phyloP scores from a whole-genome alignment of 306 rosid genomes.

The Albizia julibrissin region DNA sequence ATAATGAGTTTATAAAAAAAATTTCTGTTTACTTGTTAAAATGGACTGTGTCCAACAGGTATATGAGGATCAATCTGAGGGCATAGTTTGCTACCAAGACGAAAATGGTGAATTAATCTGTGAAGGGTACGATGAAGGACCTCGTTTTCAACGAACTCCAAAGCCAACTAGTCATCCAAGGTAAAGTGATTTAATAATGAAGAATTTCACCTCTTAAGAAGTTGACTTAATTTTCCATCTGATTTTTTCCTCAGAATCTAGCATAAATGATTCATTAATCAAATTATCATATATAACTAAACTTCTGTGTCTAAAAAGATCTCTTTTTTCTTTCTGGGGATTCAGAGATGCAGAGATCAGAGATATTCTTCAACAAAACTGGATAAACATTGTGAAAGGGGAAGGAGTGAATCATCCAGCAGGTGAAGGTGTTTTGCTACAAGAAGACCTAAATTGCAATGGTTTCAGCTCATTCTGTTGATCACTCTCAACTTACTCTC shows the following conservation, averaged over 20 bases:
- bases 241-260: neutral
- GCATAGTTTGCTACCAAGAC: slow-evolving; percentile 80
- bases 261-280: neutral
- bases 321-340: neutral
- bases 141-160: slow-evolving; percentile 61
- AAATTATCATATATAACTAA: neutral
- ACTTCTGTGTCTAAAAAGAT: neutral
- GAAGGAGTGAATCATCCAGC: slow-evolving; percentile 45
- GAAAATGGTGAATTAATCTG: slow-evolving; percentile 83
- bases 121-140: slow-evolving; percentile 94
- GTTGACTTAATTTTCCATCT: neutral
- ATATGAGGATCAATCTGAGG: slow-evolving; percentile 76
- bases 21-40: neutral
- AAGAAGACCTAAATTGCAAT: slow-evolving; percentile 62
- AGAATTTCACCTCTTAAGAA: neutral
- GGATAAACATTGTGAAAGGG: slow-evolving; percentile 61
- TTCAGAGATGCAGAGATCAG: slow-evolving; percentile 64
- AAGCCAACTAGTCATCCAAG: slow-evolving; percentile 46
- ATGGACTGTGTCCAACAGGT: slow-evolving; percentile 47
- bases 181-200: slow-evolving; percentile 32
- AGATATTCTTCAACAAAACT: slow-evolving; percentile 59
- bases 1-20: neutral
- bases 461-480: slow-evolving; percentile 58
- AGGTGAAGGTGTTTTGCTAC: slow-evolving; percentile 50
- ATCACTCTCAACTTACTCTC: slow-evolving; percentile 35